These are phyloP conservation scores for Leccinum uliginosum DNA, from an alignment of 768 basidiomycete genomes.

Conservation along the genomic window DNA sequence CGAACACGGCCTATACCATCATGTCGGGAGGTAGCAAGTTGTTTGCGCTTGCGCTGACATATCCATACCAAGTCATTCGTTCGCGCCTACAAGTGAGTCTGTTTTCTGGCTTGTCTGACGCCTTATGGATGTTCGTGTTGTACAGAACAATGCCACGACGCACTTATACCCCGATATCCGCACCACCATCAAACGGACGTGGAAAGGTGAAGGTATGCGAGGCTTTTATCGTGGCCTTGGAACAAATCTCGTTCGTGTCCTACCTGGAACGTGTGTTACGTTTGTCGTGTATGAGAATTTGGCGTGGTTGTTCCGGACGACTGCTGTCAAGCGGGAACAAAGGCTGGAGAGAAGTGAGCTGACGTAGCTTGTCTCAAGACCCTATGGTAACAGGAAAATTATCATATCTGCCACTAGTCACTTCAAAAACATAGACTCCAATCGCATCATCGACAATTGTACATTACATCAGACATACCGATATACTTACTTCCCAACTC, in stretches of 20 bases:
- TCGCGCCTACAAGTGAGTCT: conserved; percentile 81
- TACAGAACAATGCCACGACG: conserved; percentile 61
- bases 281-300: conserved; percentile 97
- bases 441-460: conserved; percentile 4
- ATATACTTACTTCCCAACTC: conserved; percentile 8
- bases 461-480: conserved; percentile 6
- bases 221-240: conserved; percentile 96
- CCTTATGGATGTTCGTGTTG: not conserved
- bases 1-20: conserved; percentile 84
- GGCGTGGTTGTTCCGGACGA: conserved; percentile 73
- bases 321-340: conserved; percentile 51
- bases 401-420: conserved; percentile 8
- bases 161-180: conserved; percentile 81
- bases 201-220: conserved; percentile 68
- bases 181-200: conserved; percentile 75
- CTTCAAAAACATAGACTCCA: not conserved
- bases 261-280: conserved; percentile 96
- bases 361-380: not conserved
- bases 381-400: not conserved
- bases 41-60: conserved; percentile 76
- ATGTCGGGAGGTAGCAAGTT: conserved; percentile 93
- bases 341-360: not conserved
- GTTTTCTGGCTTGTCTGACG: not conserved
- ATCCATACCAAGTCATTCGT: conserved; percentile 96
- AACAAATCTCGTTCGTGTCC: conserved; percentile 88